Evolutionary conservation across 805 yeast genomes (phyloP).

Genomic region (Candida gorgasii): DNA sequence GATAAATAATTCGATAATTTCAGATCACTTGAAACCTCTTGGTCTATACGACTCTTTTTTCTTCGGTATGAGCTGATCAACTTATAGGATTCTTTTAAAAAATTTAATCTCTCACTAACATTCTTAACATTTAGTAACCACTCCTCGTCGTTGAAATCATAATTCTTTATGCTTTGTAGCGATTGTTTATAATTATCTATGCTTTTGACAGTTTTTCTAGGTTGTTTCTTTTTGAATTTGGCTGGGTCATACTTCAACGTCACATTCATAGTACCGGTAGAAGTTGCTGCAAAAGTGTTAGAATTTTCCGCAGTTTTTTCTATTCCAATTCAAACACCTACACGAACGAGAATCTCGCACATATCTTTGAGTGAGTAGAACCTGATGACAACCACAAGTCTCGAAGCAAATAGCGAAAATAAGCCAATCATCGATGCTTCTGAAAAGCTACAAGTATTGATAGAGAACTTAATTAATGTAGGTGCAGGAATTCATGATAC

Average conservation of each 20-base stretch:
- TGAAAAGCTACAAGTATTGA: slow-evolving; percentile 31
- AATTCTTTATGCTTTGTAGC: slow-evolving; percentile 8
- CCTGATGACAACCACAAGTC: slow-evolving; percentile 33
- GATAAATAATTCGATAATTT: slow-evolving; percentile 4
- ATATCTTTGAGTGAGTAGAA: too few relatives aligned
- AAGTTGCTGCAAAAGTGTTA: slow-evolving; percentile 7
- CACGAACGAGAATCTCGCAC: too few relatives aligned
- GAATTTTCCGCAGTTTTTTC: slow-evolving; percentile 6
- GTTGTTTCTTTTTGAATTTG: background rate
- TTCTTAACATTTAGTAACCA: slow-evolving; percentile 27
- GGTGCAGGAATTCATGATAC: slow-evolving; percentile 93
- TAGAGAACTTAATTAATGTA: slow-evolving; percentile 80
- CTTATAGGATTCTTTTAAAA: slow-evolving; percentile 29
- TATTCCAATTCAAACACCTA: too few relatives aligned
- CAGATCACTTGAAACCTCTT: slow-evolving; percentile 2
- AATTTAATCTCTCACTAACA: slow-evolving; percentile 27
- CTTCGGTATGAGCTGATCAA: slow-evolving; percentile 24
- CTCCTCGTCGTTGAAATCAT: slow-evolving; percentile 11
- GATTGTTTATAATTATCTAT: slow-evolving; percentile 11
- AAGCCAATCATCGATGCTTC: slow-evolving; percentile 32
- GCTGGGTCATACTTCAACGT: slow-evolving; percentile 10
- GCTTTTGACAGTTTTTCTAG: slow-evolving; percentile 1
- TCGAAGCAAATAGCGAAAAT: slow-evolving; percentile 23
- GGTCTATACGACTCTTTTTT: slow-evolving; percentile 9
- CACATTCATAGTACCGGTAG: slow-evolving; percentile 1